Conservation (phyloP, 2,329 filamentous ascomycete genomes). For the Diatrype stigma region DNA sequence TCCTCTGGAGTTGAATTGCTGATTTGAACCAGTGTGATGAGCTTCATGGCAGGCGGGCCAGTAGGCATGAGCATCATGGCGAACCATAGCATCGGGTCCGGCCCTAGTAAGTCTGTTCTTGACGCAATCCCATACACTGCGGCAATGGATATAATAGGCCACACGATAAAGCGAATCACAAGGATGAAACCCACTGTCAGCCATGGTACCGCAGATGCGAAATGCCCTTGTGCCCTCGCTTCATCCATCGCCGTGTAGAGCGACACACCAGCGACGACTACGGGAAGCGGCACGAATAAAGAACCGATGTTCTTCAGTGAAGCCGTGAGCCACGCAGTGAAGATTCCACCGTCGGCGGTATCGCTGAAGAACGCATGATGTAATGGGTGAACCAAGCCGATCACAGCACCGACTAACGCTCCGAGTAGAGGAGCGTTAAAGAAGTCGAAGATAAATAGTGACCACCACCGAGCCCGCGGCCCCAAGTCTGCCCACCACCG, state of each 20-base stretch:
- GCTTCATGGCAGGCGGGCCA: conserved; percentile 43
- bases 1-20: conserved; percentile 34
- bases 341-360: conserved; percentile 55
- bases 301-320: conserved; percentile 58
- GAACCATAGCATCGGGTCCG: conserved; percentile 65
- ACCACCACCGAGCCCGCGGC: conserved; percentile 27
- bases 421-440: conserved; percentile 60
- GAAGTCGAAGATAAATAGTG: conserved; percentile 41
- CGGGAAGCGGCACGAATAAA: conserved; percentile 61
- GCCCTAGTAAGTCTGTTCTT: conserved; percentile 44
- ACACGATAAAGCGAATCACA: conserved; percentile 54
- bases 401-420: conserved; percentile 51
- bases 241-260: conserved; percentile 50
- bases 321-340: conserved; percentile 63
- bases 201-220: conserved; percentile 42
- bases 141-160: conserved; percentile 53
- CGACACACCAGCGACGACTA: conserved; percentile 64
- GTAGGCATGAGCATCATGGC: conserved; percentile 45
- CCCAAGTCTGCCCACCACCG: conserved; percentile 24
- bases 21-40: conserved; percentile 42
- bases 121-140: conserved; percentile 52
- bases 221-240: conserved; percentile 36
- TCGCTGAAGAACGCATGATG: conserved; percentile 59
- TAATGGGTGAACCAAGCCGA: conserved; percentile 56
- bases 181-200: conserved; percentile 47